These are phyloP conservation scores for Candida palmyrensis DNA, from an alignment of 805 yeast species.

Conservation along the genomic window DNA sequence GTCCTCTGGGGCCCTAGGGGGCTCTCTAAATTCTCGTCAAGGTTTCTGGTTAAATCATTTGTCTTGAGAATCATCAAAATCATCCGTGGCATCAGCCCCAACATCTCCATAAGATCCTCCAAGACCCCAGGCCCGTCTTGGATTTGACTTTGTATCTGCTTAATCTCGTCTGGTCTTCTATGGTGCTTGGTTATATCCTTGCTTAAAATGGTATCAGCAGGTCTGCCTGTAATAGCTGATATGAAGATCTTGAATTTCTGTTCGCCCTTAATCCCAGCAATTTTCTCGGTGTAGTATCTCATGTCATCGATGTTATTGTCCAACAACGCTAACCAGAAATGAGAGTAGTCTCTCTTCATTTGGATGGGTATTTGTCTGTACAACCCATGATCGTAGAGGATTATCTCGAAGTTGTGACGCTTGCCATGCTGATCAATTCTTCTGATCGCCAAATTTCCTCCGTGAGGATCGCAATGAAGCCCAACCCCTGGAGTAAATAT, in stretches of 20 bases:
- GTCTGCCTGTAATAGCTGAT: constrained; percentile 94
- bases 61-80: constrained; percentile 87
- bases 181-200: constrained; percentile 49
- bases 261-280: constrained; percentile 73
- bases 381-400: constrained; percentile 91
- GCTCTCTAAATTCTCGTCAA: constrained; percentile 77
- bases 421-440: constrained; percentile 19
- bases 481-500: constrained; percentile 89
- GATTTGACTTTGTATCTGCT: constrained; percentile 59
- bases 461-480: constrained; percentile 97
- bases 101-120: constrained; percentile 70
- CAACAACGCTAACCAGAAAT: constrained; percentile 85
- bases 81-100: constrained; percentile 77
- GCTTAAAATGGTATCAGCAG: constrained; percentile 66
- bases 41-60: constrained; percentile 83
- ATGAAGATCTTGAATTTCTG: constrained; percentile 77
- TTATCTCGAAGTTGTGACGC: constrained; percentile 77
- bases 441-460: constrained; percentile 89
- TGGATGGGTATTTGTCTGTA: constrained; percentile 78
- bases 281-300: constrained; percentile 67
- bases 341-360: constrained; percentile 78
- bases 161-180: constrained; percentile 60
- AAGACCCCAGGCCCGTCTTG: constrained; percentile 56
- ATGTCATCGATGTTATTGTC: constrained; percentile 63
- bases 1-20: constrained; percentile 87